Base-by-base conservation (phyloP, 768 basidiomycete genomes). In the Phallus indusiatus region DNA sequence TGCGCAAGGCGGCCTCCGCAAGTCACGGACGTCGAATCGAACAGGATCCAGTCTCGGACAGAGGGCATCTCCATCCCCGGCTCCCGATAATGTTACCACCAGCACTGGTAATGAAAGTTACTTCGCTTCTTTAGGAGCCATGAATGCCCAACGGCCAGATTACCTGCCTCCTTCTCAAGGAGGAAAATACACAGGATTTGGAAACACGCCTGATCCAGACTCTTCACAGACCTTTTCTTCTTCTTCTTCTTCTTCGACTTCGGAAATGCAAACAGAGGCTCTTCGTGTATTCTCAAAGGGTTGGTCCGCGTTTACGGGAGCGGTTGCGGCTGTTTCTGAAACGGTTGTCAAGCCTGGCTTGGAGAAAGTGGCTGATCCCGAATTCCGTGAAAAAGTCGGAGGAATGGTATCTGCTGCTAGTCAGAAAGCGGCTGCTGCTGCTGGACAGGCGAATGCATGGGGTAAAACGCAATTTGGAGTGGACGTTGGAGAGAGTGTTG, bases 221-320 rank as follows among this genome's bases (percentile, higher is more conserved):
- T 72, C 79, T 5, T 21, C 63, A 17, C 46, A 53, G 36, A 65
- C 73, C 4, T 74, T 90, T 47, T 91, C 91, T 3, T 94, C n/a
- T n/a, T n/a, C n/a, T n/a, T n/a, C n/a, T n/a, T n/a, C n/a, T n/a
- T n/a, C n/a, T n/a, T n/a, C n/a, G n/a, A n/a, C 91, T 28, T 82
- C 85, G 10, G 94, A 99, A 18, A 72, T 98, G 33, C 90, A 95
- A 69, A 82, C 87, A 49, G 91, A 92, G 67, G 95, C 95, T 0
- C 71, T 86, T 37, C 84, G 81, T 9, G 94, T 95, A 0, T 71
- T 97, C 14, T 82, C 82, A 66, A 97, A 97, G 74, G 93, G 94
- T 49, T 98, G 96, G 96, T 91, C 92, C 22, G 72, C 98, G n/a
- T 86, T 99, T 68, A 88, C 91, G 28, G 80, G 88, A 0, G 94